Base-by-base conservation (phyloP, 2,329 filamentous ascomycete genomes). In the Sordariomycetes sp. region DNA sequence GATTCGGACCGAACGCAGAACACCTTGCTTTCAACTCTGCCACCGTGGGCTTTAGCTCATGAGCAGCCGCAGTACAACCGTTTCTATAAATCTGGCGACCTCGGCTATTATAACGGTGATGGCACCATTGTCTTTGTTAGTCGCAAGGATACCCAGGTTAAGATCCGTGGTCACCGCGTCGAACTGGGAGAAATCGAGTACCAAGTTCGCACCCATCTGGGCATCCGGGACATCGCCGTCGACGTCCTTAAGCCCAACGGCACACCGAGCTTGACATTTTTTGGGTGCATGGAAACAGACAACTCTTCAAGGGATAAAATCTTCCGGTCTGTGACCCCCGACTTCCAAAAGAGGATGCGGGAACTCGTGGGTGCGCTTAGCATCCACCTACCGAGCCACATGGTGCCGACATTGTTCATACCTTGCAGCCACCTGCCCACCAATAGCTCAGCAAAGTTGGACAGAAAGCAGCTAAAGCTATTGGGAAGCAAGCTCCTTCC, bases 81-180 rank as follows among this genome's bases (percentile, higher is more conserved):
- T 14, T 11, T 25, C 64, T 68, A 68, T 39, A 59, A 57, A 30
- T 67, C 67, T 1, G 66, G 67, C 8, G 66, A 71, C 40, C 51
- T 70, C 10, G 66, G 51, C 3, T 48, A 49, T 29, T 66, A 66
- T 18, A 48, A 58, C n/a, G 45, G 49, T 0, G 56, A 67, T 32
- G 61, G 63, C 1, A 47, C 49, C 6, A 46, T 71, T 4, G 41
- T 57, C 1, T 70, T 61, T 23, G 45, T 70, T 21, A 70, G 70
- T 21, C 59, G 74, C 19, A 70, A 69, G 42, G 31, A 38, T 21
- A 38, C 18, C 14, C 36, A 38, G 26, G 26, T 34, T 24, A 38
- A 38, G 20, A 21, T 38, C n/a, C 24, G 36, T 7, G 36, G 36
- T 21, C 19, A 23, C 4, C 36, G 36, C n/a, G 24, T 38, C 3